Percentiles rank a stretch among this genome's conserved stretches.
Conservation (phyloP, 371 early-diverging fungal genomes). For the Saksenaea oblongispora region DNA sequence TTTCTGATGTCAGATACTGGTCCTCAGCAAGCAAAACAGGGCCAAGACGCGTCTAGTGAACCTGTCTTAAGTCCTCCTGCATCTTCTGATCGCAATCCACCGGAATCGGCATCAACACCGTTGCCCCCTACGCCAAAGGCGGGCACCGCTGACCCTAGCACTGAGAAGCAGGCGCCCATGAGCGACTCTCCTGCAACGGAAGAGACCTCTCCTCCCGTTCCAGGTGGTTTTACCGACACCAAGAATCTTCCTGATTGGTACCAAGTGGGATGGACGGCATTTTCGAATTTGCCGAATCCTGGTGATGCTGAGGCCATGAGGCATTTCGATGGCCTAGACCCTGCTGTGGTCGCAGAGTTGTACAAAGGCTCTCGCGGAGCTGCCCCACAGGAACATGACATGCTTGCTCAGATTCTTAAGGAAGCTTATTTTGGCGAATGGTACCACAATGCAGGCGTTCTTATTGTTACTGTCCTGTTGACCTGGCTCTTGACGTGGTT, state of each 20-base stretch:
- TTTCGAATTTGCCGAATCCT: constrained; percentile 35
- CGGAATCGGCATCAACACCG: not conserved
- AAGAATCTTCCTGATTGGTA: constrained; percentile 40
- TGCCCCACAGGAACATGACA: constrained; percentile 15
- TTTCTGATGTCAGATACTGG: not conserved
- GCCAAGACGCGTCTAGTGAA: not conserved
- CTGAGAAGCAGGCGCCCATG: not conserved
- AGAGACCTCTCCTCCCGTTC: not conserved
- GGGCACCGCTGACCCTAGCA: not conserved
- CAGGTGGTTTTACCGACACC: not conserved
- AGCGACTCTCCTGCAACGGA: not conserved
- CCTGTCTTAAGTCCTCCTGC: not conserved
- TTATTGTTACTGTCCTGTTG: constrained; percentile 32
- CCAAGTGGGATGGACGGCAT: constrained; percentile 39
- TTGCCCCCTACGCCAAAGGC: not conserved
- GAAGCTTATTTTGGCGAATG: constrained; percentile 43
- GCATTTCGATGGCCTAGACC: not conserved
- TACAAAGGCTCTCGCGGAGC: constrained; percentile 20
- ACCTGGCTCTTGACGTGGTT: constrained; percentile 36
- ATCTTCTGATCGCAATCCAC: not conserved
- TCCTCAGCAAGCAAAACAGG: not conserved
- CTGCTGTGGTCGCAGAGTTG: constrained; percentile 13
- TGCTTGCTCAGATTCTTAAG: constrained; percentile 29
- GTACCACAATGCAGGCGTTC: constrained; percentile 39
- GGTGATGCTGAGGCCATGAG: constrained; percentile 24